Conservation (phyloP, 1,284 basidiomycete species). For the Trametes pubescens region DNA sequence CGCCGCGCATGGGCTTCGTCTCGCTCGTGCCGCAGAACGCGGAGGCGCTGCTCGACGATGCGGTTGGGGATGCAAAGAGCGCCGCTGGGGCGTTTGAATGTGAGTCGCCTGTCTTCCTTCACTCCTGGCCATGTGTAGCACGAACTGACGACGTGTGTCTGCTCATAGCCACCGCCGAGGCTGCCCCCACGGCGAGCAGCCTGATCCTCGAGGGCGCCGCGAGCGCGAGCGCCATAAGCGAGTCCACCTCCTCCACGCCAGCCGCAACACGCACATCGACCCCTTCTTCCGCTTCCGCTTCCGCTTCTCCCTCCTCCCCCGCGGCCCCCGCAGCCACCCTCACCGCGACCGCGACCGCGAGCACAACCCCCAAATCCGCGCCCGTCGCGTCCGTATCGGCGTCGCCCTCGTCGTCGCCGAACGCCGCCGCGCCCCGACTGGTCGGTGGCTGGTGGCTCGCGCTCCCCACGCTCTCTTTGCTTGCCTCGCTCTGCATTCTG, state of each 20-base stretch:
- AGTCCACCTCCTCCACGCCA: slow-evolving; percentile 1
- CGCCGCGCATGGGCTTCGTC: slow-evolving; percentile 72
- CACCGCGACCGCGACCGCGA: not conserved
- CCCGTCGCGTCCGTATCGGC: not conserved
- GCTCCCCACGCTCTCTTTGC: slow-evolving; percentile 17
- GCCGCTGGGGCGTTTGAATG: slow-evolving; percentile 12
- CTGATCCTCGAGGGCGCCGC: slow-evolving; percentile 22
- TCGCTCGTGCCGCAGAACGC: slow-evolving; percentile 71
- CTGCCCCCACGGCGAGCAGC: slow-evolving; percentile 27
- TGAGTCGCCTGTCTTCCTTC: not conserved
- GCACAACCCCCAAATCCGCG: too few relatives aligned
- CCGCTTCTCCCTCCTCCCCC: not conserved
- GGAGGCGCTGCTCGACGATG: slow-evolving; percentile 46
- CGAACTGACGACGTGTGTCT: not conserved
- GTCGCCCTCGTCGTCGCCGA: slow-evolving; percentile 6
- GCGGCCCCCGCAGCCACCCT: not conserved
- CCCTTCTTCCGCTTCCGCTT: not conserved
- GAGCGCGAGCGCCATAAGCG: not conserved
- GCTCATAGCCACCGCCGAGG: slow-evolving; percentile 20
- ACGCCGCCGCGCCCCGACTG: slow-evolving; percentile 5
- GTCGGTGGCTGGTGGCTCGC: slow-evolving; percentile 9
- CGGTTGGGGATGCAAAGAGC: slow-evolving; percentile 49
- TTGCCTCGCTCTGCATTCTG: slow-evolving; percentile 12
- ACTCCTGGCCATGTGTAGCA: not conserved
- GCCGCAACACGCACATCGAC: slow-evolving; percentile 11